Evolutionary conservation across 108 stramenopile species (phyloP).

Genomic region (Discostella pseudostelligera): DNA sequence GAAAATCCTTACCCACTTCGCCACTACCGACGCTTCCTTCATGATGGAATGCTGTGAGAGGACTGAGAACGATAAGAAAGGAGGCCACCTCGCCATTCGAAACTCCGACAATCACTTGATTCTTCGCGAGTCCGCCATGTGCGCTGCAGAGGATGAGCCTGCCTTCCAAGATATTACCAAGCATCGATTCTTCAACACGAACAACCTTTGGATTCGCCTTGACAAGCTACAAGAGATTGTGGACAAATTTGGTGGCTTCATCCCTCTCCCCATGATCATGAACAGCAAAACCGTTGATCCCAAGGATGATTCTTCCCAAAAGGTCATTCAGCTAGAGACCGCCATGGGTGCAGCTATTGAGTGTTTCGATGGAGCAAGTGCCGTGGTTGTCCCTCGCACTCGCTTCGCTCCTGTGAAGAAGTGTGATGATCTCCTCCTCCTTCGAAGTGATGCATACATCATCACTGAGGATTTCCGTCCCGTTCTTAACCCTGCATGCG

Average conservation of each 20-base stretch:
- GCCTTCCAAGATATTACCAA: constrained; percentile 95
- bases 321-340: constrained; percentile 97
- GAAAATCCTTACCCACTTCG: constrained; percentile 93
- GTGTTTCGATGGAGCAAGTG: constrained; percentile 92
- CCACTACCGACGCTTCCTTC: constrained; percentile 87
- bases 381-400: constrained; percentile 92
- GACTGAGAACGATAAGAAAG: constrained; percentile 99
- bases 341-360: constrained; percentile 99
- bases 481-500: constrained; percentile 86
- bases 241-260: constrained; percentile 89
- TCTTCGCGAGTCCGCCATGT: constrained; percentile 98
- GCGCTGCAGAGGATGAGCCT: constrained; percentile 92
- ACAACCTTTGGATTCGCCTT: constrained; percentile 98
- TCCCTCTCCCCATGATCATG: constrained; percentile 98
- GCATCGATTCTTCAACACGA: constrained; percentile 99
- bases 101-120: constrained; percentile 87
- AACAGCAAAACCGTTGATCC: constrained; percentile 98
- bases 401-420: constrained; percentile 99
- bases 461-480: constrained; percentile 82
- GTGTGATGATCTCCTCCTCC: constrained; percentile 94
- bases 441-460: constrained; percentile 96
- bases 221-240: constrained; percentile 96
- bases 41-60: constrained; percentile 98
- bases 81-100: constrained; percentile 96
- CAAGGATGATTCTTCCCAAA: constrained; percentile 91